Evolutionary conservation across 441 rosid species (phyloP), one percentile per base, ranked within the genome.

Genomic region (Erodium moschatum): DNA sequence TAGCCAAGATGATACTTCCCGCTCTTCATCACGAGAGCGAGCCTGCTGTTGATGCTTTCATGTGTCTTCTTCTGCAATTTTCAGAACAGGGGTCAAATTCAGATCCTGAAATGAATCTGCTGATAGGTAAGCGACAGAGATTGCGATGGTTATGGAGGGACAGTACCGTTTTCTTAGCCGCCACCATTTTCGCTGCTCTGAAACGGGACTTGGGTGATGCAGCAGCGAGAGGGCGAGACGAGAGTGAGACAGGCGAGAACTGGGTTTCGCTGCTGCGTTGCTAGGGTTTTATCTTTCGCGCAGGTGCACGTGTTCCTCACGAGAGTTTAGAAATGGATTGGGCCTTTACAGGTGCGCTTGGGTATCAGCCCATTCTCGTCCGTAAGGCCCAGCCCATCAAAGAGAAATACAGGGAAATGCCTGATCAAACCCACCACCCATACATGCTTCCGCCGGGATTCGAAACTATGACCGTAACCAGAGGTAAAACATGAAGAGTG

Each of bases 1-100:
- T 85, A 84, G 0, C 89, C 91, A 0, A 87, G 81, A 24, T 84
- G 81, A 84, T 74, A 85, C 68, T 85, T 87, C 1, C 92, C 92
- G 73, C 87, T 85, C 85, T 87, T 87, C 91, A 85, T 81, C 67
- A 87, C 89, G 1, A 87, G 83, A 80, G 91, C 89, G 27, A 87
- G 76, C 80, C 88, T 81, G 83, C 79, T 85, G 82, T 85, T 82
- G 71, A 82, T 82, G 75, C 81, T 73, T 75, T 82, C 83, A 61
- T 82, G 85, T 8, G 81, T 77, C 83, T 82, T 79, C 79, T 79
- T 82, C 85, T 82, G 73, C 67, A 72, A 46, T 58, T 8, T 58
- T 18, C 52, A 46, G 10, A 46, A 46, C 52, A 35, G n/a, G 5
- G 16, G 20, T 10, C 12, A 9, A 19, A 19, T 21, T 19, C 27